A percentile compares a stretch with the other conserved stretches of the same genome.
Evolutionary conservation across 2,329 filamentous ascomycete genomes (phyloP).

Genomic region (Onygena corvina): DNA sequence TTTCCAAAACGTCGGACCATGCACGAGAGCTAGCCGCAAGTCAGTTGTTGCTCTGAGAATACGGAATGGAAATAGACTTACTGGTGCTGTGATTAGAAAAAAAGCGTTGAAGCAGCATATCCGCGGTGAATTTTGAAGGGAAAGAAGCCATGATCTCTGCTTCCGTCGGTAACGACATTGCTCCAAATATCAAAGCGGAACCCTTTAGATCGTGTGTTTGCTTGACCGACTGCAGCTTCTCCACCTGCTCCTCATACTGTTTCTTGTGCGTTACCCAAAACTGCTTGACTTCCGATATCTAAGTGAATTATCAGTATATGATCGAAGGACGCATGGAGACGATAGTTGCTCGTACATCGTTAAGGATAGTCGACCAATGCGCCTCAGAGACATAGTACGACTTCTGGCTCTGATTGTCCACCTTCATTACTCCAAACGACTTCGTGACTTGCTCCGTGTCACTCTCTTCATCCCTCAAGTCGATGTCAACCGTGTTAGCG

Average conservation of each 20-base stretch:
- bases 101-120: conserved; percentile 75
- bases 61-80: conserved; percentile 29
- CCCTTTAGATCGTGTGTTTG: conserved; percentile 44
- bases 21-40: conserved; percentile 50
- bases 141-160: conserved; percentile 67
- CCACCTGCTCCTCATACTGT: conserved; percentile 70
- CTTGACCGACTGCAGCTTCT: conserved; percentile 60
- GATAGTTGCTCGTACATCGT: conserved; percentile 42
- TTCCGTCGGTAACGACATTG: conserved; percentile 55
- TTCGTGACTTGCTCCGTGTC: conserved; percentile 59
- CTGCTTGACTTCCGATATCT: conserved; percentile 85
- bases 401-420: conserved; percentile 62
- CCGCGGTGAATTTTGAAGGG: conserved; percentile 68
- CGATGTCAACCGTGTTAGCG: conserved; percentile 20
- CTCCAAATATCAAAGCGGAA: conserved; percentile 67
- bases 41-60: neutral
- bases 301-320: conserved; percentile 7
- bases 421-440: conserved; percentile 69
- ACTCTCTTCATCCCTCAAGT: conserved; percentile 51
- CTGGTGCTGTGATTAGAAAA: conserved; percentile 67
- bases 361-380: conserved; percentile 69
- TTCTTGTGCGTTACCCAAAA: conserved; percentile 81
- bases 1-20: conserved; percentile 73
- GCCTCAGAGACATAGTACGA: conserved; percentile 71
- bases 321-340: neutral